Evolutionary conservation across 1,284 basidiomycete species (phyloP), one percentile per base, ranked within the genome.

Genomic region (Ustilago tritici): DNA sequence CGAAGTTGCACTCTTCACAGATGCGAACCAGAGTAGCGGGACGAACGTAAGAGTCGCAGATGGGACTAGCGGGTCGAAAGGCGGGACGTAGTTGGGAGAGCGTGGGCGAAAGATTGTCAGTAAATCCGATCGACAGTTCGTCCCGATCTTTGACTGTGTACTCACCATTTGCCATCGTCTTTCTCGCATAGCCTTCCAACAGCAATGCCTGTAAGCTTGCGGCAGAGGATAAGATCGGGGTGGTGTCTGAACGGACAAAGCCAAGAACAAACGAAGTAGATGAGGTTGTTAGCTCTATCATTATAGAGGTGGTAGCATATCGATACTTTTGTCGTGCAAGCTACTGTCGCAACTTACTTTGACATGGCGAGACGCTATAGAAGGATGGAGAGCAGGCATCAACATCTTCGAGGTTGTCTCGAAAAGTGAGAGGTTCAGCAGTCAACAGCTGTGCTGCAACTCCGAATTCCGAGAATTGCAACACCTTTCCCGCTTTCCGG

Each of bases 21-120:
- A 98, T 97, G 82, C 95, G 92, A 65, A 99, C 97, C 66, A 99
- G 90, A 17, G 96, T 98, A 88, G 97, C 95, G 71, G 97, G 97
- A 79, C 97, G 91, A 69, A 99, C 97, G 88, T 98, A 98, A 66
- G 96, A 99, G 88, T 99, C 97, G 88, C 97, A 99, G 65, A 99
- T 94, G 11, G 97, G 97, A 87, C 96, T 98, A 12, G 12, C 32
- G 32, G 5, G 23, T 57, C 15, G 38, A 56, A 28, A 46, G 40
- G 8, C 15, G 19, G 8, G 6, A 40, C 19, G 41, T 32, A 19
- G n/a, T 32, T n/a, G 19, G 57, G 10, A 15, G n/a, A 12, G 32
- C 40, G 55, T 23, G 31, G 41, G 55, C 19, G 40, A 9, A 38
- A 19, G n/a, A 19, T 23, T 19, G 43, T 68, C 23, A 68, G 66